A percentile compares a stretch with the other conserved stretches of the same genome.
phyloP scores from a whole-genome alignment of 108 stramenopile species.

The Stephanodiscus minutulus region DNA sequence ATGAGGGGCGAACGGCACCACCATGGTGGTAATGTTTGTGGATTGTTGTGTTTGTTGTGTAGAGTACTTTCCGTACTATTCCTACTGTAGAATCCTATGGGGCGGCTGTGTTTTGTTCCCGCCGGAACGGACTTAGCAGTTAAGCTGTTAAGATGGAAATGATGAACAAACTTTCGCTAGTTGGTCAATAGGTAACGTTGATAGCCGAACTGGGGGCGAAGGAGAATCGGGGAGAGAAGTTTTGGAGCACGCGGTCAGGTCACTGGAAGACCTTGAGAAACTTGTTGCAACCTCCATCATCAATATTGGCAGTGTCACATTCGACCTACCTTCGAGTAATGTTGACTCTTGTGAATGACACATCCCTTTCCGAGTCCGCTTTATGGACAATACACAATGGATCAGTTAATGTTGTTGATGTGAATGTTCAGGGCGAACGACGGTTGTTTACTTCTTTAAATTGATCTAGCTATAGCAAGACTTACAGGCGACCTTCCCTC shows the following conservation, averaged over 20 bases:
- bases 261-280: slow-evolving; percentile 41
- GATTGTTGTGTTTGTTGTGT: too few relatives aligned
- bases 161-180: slow-evolving; percentile 58
- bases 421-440: slow-evolving; percentile 42
- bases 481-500: too few relatives aligned
- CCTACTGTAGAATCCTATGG: too few relatives aligned
- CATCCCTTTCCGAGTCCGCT: slow-evolving; percentile 62
- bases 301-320: slow-evolving; percentile 65
- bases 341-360: slow-evolving; percentile 53
- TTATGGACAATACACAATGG: slow-evolving; percentile 57
- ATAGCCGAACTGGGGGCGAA: slow-evolving; percentile 52
- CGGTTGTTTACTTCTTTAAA: slow-evolving; percentile 23
- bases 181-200: slow-evolving; percentile 70
- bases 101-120: too few relatives aligned
- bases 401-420: slow-evolving; percentile 72
- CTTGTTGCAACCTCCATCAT: slow-evolving; percentile 18
- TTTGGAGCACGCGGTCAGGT: slow-evolving; percentile 25
- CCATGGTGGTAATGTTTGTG: too few relatives aligned
- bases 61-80: too few relatives aligned
- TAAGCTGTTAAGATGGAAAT: slow-evolving; percentile 57
- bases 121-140: too few relatives aligned
- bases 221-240: slow-evolving; percentile 79
- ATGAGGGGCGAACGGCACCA: too few relatives aligned
- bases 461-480: too few relatives aligned
- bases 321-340: slow-evolving; percentile 68